These are phyloP conservation scores for Umbilicus rupestris DNA, from an alignment of 164 flowering plant genomes.

Conservation along the genomic window DNA sequence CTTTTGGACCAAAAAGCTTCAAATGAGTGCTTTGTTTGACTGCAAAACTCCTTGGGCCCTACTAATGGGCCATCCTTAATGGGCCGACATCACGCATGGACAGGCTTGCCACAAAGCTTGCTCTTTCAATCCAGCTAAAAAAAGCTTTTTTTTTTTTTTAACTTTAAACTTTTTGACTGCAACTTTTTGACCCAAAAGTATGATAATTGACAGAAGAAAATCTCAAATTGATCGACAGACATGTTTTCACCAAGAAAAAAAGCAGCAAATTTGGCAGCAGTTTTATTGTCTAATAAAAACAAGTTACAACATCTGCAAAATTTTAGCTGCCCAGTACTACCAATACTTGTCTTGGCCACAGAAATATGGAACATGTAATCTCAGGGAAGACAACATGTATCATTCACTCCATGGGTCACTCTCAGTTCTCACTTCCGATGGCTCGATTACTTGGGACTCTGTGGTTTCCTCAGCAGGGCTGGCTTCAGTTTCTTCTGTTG, in stretches of 20 bases:
- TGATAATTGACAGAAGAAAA: not conserved
- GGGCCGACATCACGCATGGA: not conserved
- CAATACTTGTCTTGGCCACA: too few relatives aligned
- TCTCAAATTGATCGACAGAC: too few relatives aligned
- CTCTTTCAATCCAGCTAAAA: too few relatives aligned
- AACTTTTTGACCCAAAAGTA: not conserved
- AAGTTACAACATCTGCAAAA: too few relatives aligned
- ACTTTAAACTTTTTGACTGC: not conserved
- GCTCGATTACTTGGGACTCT: slow-evolving; percentile 58
- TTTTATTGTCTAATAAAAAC: too few relatives aligned
- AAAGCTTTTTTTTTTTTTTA: not conserved
- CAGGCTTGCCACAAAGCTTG: not conserved
- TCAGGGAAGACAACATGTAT: slow-evolving; percentile 5
- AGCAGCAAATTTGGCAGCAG: too few relatives aligned
- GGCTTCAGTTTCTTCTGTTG: slow-evolving; percentile 12
- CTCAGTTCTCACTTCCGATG: slow-evolving; percentile 75
- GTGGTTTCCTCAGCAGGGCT: slow-evolving; percentile 17
- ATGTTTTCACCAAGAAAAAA: too few relatives aligned
- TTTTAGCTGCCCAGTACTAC: too few relatives aligned
- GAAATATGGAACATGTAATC: too few relatives aligned
- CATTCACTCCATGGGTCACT: slow-evolving; percentile 61
- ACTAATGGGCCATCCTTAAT: not conserved
- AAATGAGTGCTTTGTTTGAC: not conserved
- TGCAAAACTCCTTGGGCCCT: not conserved
- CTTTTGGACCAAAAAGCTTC: slow-evolving; percentile 3